Base-by-base conservation (phyloP, 495 filamentous ascomycete genomes). In the Podospora didyma region DNA sequence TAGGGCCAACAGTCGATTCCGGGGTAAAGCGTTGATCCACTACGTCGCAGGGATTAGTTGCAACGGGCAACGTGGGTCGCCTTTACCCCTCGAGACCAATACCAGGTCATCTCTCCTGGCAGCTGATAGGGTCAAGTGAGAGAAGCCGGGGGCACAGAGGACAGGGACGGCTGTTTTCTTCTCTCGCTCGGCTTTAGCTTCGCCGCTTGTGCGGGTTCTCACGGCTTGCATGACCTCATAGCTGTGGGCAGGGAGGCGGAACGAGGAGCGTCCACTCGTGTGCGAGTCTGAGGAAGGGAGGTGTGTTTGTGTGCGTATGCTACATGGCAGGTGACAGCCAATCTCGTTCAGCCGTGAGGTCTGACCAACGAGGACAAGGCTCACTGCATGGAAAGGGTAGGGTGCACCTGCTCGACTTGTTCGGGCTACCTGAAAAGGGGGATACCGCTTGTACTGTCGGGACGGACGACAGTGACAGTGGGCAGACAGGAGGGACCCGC, bases 1-100 rank as follows among this genome's bases (percentile, higher is more conserved):
- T 53, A 37, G 61, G 54, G 46, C 60, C 47, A 58, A 54, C 57
- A 53, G 41, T 53, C 53, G 54, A 63, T 57, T 56, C 50, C 47
- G 57, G 60, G 56, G 60, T 62, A 59, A 59, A 49, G 37, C 39
- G 34, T 20, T 41, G 46, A 47, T 41, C 52, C 53, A 45, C 53
- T 20, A 24, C 1, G 20, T 9, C 45, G 19, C 45, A 22, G 22
- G 45, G 45, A 26, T 47, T 47, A 14, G n/a, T 41, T 42, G 39
- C 14, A 17, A 12, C 4, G 10, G 39, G 14, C 10, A 31, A 9
- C 9, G 26, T 31, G 26, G 26, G 26, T 9, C 26, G 26, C 26
- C 26, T 31, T n/a, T n/a, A n/a, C n/a, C n/a, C n/a, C n/a, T 9
- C 39, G 14, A 17, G 14, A 16, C 14, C 39, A 17, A 16, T n/a